Evolutionary conservation across 495 filamentous ascomycete species (phyloP), one percentile per base, ranked within the genome.

Genomic region (Articulospora tetracladia): DNA sequence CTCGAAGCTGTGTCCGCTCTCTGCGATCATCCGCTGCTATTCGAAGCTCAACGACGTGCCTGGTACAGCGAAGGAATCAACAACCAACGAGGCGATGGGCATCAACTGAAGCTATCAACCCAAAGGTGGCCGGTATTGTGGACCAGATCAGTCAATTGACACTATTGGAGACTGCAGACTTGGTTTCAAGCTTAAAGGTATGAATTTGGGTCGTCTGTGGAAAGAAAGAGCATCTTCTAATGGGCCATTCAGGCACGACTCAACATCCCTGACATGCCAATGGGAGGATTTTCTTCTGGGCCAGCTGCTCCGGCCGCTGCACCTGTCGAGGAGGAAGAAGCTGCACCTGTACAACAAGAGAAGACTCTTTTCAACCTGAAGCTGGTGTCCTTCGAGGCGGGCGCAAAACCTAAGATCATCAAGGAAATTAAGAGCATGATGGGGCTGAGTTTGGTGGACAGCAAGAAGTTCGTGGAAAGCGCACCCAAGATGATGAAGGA

Each of bases 401-500:
- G 70, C 15, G 78, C 94, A 58, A 99, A 99, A 80, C 91, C 95
- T 56, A 99, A 99, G 85, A 78, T 99, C 59, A 99, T 99, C 79
- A 99, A 99, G 84, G 94, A 99, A 81, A 86, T 99, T 76, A 99
- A 99, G 85, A 83, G 82, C 67, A 82, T 99, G 83, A 80, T 99
- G 54, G 94, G 95, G 3, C 75, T 99, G 74, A 95, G 90, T 71
- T 82, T 99, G 76, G 94, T 99, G 66, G 94, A 99, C 76, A 96
- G 92, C 77, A 99, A 99, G 87, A 99, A 99, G 82, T 99, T 99
- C 75, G 94, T 98, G 65, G 94, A 99, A 82, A 89, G 88, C 67
- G 91, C 87, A 71, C 94, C 94, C 64, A 99, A 99, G 90, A 77
- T 90, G 68, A 87, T 99, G 91, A 98, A 96, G 86, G 94, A 99